Percentiles rank a stretch among this genome's conserved stretches.
Evolutionary conservation across 352 stramenopile genomes (phyloP).

Genomic region (Discostella stelligera): DNA sequence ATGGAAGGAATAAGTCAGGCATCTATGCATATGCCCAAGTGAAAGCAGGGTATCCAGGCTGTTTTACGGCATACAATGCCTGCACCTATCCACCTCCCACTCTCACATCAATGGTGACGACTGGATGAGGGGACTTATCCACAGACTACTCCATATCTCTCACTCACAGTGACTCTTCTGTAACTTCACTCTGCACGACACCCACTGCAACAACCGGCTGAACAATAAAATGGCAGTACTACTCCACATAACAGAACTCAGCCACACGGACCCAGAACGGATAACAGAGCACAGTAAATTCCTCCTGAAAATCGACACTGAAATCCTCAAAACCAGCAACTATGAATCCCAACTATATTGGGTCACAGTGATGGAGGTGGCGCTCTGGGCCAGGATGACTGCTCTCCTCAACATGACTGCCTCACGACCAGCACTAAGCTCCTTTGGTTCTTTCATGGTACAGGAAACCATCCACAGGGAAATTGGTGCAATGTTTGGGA

Average conservation of each 20-base stretch:
- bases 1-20: too few relatives aligned
- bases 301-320: background rate
- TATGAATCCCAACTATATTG: background rate
- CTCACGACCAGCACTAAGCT: background rate
- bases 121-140: constrained; percentile 21
- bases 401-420: background rate
- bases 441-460: background rate
- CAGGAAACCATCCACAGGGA: background rate
- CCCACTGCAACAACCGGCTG: background rate
- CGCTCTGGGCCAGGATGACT: background rate
- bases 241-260: background rate
- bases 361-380: background rate
- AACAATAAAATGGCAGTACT: background rate
- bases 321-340: background rate
- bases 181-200: constrained; percentile 21
- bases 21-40: too few relatives aligned
- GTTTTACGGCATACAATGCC: constrained; percentile 2
- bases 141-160: constrained; percentile 11
- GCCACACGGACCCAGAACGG: background rate
- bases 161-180: constrained; percentile 25
- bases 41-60: constrained; percentile 8
- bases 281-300: constrained; percentile 7
- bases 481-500: too few relatives aligned
- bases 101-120: constrained; percentile 6
- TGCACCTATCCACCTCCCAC: background rate